Percentiles rank a stretch among this genome's conserved stretches.
Evolutionary conservation across 2,329 filamentous ascomycete species (phyloP).

Genomic region (Aspergillus felis): DNA sequence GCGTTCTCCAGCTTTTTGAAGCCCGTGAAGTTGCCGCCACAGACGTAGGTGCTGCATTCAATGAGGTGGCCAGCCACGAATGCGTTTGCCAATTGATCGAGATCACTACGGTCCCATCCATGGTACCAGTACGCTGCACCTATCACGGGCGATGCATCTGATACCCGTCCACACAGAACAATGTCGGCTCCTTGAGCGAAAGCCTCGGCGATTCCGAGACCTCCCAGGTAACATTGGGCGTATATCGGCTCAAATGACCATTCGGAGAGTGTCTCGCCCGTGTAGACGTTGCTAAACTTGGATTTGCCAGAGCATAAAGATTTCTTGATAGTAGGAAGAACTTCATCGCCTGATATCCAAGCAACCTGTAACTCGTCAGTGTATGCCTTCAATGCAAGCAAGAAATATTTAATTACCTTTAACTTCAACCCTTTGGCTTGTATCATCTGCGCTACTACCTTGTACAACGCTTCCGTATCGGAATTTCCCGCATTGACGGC

Average conservation of each 20-base stretch:
- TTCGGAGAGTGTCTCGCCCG: constrained; percentile 29
- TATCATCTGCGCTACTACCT: constrained; percentile 36
- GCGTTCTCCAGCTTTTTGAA: constrained; percentile 34
- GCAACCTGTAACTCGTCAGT: constrained; percentile 33
- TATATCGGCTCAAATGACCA: constrained; percentile 34
- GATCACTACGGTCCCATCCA: constrained; percentile 36
- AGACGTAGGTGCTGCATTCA: constrained; percentile 42
- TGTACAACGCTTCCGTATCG: constrained; percentile 40
- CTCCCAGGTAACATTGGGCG: constrained; percentile 36
- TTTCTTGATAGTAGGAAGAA: constrained; percentile 31
- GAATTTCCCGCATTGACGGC: constrained; percentile 45
- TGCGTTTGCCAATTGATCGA: constrained; percentile 38
- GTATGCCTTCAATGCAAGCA: background rate
- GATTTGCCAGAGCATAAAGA: constrained; percentile 30
- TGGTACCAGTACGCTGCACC: constrained; percentile 43
- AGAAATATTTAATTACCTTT: constrained; percentile 22
- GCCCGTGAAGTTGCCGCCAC: constrained; percentile 43
- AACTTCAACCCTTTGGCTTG: constrained; percentile 38
- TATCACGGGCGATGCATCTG: constrained; percentile 44
- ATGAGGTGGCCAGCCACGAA: constrained; percentile 38
- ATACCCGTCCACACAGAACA: constrained; percentile 43
- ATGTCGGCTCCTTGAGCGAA: constrained; percentile 42
- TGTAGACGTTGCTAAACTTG: constrained; percentile 40
- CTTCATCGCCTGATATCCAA: constrained; percentile 48
- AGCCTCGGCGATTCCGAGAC: constrained; percentile 37